These are phyloP conservation scores for Gossypium stocksii DNA, from an alignment of 345 rosid species.

Conservation along the genomic window DNA sequence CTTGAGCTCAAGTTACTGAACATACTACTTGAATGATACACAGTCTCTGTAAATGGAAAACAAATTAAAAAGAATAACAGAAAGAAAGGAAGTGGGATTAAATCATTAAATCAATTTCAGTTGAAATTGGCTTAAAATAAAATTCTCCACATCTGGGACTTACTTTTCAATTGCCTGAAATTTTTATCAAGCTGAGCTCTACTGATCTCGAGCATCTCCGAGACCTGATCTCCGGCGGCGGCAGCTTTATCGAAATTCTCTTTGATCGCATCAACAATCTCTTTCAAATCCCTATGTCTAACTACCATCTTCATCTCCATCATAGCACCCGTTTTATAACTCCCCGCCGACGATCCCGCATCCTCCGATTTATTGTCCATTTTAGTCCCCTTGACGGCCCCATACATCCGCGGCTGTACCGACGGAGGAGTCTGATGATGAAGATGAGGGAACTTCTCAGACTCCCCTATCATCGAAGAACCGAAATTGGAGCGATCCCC, in stretches of 20 bases:
- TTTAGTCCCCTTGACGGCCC: constrained; percentile 19
- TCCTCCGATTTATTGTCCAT: constrained; percentile 37
- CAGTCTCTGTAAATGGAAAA: constrained; percentile 58
- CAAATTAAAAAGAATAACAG: neutral
- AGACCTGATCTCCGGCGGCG: constrained; percentile 68
- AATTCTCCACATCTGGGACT: constrained; percentile 13
- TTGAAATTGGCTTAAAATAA: neutral
- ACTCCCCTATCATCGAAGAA: constrained; percentile 34
- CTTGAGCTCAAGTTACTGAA: constrained; percentile 86
- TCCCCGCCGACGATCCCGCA: constrained; percentile 44
- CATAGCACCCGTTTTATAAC: constrained; percentile 52
- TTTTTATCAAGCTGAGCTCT: constrained; percentile 91
- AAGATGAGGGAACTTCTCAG: constrained; percentile 22
- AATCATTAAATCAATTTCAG: neutral
- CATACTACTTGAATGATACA: constrained; percentile 87
- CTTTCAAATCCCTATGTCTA: constrained; percentile 88
- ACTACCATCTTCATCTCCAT: constrained; percentile 73
- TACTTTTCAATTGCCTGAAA: constrained; percentile 86
- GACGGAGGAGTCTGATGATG: constrained; percentile 13
- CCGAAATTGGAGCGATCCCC: constrained; percentile 63
- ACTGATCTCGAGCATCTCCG: constrained; percentile 80
- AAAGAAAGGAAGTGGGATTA: neutral
- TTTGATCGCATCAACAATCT: constrained; percentile 77
- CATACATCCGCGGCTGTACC: constrained; percentile 21
- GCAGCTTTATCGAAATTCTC: constrained; percentile 86